Evolutionary conservation across 2,329 filamentous ascomycete species (phyloP).

Genomic region (Claviceps sp.): DNA sequence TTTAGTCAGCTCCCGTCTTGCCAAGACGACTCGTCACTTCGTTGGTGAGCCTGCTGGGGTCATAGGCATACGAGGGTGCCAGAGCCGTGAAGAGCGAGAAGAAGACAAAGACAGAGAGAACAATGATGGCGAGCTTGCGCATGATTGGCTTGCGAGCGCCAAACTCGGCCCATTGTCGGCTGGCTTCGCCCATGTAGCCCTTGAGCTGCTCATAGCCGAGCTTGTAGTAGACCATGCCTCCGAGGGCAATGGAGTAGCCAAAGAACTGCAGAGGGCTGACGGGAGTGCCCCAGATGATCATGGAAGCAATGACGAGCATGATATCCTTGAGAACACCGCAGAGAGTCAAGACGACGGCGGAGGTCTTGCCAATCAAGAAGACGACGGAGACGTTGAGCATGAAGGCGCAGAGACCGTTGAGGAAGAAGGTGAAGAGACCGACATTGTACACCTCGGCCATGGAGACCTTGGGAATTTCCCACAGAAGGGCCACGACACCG

Average conservation of each 20-base stretch:
- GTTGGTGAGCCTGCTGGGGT: conserved; percentile 34
- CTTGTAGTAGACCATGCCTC: conserved; percentile 72
- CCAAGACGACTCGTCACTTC: conserved; percentile 38
- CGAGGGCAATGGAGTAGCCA: conserved; percentile 68
- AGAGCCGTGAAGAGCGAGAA: conserved; percentile 59
- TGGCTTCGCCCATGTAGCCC: conserved; percentile 59
- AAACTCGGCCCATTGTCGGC: conserved; percentile 76
- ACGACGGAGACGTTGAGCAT: conserved; percentile 75
- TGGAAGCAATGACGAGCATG: conserved; percentile 64
- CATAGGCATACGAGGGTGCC: conserved; percentile 47
- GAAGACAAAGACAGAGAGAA: conserved; percentile 45
- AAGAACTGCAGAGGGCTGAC: conserved; percentile 67
- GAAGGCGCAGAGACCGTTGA: conserved; percentile 69
- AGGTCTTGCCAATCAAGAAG: conserved; percentile 79
- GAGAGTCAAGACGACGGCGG: conserved; percentile 72
- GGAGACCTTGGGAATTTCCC: conserved; percentile 57
- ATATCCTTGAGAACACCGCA: conserved; percentile 85
- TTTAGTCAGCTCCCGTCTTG: conserved; percentile 15
- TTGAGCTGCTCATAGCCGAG: conserved; percentile 72
- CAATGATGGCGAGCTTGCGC: conserved; percentile 65
- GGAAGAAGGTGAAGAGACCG: conserved; percentile 56
- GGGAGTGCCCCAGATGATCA: conserved; percentile 68
- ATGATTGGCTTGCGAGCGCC: conserved; percentile 62
- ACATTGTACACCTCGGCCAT: conserved; percentile 61
- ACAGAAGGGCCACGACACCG: conserved; percentile 55